phyloP scores from a whole-genome alignment of 441 rosid species.

The Croton setiger region DNA sequence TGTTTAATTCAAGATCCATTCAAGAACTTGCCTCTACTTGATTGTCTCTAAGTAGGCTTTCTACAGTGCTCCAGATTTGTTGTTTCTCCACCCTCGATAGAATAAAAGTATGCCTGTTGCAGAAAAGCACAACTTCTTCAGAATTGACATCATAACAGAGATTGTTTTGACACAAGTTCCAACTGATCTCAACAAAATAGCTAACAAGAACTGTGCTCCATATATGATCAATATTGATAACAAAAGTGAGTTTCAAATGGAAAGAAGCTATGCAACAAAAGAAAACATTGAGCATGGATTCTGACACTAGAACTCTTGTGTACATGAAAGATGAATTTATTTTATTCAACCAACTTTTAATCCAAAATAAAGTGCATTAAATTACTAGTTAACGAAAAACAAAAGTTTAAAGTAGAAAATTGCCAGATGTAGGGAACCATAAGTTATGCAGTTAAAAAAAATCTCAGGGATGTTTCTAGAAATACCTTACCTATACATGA shows the following conservation, averaged over 20 bases:
- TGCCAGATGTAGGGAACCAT: background rate
- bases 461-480: constrained; percentile 2
- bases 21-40: constrained; percentile 89
- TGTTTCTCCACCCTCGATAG: constrained; percentile 68
- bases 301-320: background rate
- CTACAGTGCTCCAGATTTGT: constrained; percentile 84
- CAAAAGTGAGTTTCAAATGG: background rate
- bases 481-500: constrained; percentile 83
- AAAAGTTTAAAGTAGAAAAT: background rate
- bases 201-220: constrained; percentile 4
- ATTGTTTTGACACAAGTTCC: constrained; percentile 7
- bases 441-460: background rate
- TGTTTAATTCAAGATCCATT: constrained; percentile 16
- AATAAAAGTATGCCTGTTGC: constrained; percentile 82
- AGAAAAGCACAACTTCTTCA: constrained; percentile 21
- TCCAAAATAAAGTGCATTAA: background rate
- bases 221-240: background rate
- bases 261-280: background rate
- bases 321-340: background rate
- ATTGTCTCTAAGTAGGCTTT: constrained; percentile 75
- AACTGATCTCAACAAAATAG: constrained; percentile 3
- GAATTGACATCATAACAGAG: constrained; percentile 9
- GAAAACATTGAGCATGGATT: background rate
- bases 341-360: background rate
- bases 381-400: background rate